Evolutionary conservation across 176 grass and related monocot species (phyloP).

Genomic region (Phragmites australis): DNA sequence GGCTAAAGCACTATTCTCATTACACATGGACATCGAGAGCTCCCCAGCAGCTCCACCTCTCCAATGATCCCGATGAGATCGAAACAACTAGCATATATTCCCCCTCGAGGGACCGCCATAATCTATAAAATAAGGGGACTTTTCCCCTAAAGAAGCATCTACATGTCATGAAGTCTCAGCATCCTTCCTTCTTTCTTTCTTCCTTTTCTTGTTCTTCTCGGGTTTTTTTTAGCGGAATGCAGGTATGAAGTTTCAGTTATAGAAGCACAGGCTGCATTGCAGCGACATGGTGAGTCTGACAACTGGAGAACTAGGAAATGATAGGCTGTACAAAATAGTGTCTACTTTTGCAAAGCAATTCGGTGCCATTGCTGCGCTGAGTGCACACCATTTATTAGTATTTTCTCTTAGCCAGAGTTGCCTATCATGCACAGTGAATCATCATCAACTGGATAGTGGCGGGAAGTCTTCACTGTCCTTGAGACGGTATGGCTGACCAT

Average conservation of each 20-base stretch:
- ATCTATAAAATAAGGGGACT: background rate
- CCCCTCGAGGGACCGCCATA: background rate
- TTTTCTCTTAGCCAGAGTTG: slow-evolving; percentile 5
- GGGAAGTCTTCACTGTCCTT: slow-evolving; percentile 90
- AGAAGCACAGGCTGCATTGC: background rate
- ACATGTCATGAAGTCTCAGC: slow-evolving; percentile 6
- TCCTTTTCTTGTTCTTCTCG: background rate
- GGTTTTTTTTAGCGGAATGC: slow-evolving; percentile 22
- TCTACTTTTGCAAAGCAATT: slow-evolving; percentile 34
- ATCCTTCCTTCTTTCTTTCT: background rate
- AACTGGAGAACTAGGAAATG: slow-evolving; percentile 11
- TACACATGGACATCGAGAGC: background rate
- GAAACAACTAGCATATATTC: slow-evolving; percentile 29
- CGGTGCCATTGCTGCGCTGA: background rate
- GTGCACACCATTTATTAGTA: background rate
- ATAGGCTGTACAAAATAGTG: slow-evolving; percentile 23
- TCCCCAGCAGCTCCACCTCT: background rate
- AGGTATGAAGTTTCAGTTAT: background rate
- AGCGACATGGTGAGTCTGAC: background rate
- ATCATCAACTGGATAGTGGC: slow-evolving; percentile 76
- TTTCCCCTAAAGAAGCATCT: slow-evolving; percentile 24
- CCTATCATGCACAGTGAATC: slow-evolving; percentile 5
- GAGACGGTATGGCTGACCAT: slow-evolving; percentile 58
- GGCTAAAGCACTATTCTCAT: background rate
- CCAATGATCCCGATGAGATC: background rate